Evolutionary conservation across 2,329 filamentous ascomycete genomes (phyloP).

Genomic region (Sporothrix brunneoviolacea): DNA sequence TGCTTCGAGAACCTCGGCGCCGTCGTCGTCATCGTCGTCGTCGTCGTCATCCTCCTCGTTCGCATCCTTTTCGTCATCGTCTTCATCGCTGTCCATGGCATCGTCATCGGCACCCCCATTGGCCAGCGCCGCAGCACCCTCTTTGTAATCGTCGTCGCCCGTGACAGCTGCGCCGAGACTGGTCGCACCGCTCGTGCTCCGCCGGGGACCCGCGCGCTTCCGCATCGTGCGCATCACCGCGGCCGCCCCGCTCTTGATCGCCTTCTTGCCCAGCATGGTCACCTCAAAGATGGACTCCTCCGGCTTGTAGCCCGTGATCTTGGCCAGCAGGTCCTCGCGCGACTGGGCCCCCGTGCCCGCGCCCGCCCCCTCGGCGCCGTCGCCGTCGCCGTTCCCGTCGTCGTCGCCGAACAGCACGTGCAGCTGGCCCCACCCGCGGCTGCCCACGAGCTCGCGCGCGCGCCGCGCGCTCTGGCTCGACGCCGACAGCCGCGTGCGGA

Average conservation of each 20-base stretch:
- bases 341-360: constrained; percentile 38
- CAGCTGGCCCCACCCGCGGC: constrained; percentile 64
- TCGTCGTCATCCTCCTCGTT: constrained; percentile 37
- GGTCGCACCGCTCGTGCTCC: constrained; percentile 26
- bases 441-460: constrained; percentile 67
- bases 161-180: constrained; percentile 28
- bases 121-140: constrained; percentile 15
- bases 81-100: constrained; percentile 29
- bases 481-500: constrained; percentile 82
- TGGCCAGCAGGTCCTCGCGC: constrained; percentile 78
- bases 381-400: constrained; percentile 32
- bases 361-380: constrained; percentile 38
- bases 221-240: constrained; percentile 70
- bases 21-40: constrained; percentile 56
- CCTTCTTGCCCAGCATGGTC: constrained; percentile 60
- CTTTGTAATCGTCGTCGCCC: constrained; percentile 25
- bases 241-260: constrained; percentile 55
- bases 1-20: constrained; percentile 63
- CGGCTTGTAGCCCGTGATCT: constrained; percentile 82
- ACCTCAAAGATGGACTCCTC: constrained; percentile 96
- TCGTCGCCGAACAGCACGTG: constrained; percentile 66
- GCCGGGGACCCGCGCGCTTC: constrained; percentile 59
- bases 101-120: constrained; percentile 47
- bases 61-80: constrained; percentile 22
- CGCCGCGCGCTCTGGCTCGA: constrained; percentile 86